Conservation (phyloP, 202 grass and related monocot genomes). For the Zoysia matrella region DNA sequence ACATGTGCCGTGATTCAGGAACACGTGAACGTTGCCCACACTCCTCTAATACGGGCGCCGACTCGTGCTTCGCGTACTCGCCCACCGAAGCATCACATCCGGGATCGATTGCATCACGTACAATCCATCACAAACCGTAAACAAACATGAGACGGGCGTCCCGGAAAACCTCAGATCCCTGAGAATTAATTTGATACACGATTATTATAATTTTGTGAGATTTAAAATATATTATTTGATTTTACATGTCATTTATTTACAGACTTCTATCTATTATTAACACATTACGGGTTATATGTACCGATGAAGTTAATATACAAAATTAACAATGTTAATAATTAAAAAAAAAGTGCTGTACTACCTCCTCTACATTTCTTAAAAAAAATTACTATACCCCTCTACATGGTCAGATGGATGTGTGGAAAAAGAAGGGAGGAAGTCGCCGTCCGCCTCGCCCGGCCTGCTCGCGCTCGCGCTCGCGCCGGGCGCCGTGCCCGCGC, state of each 20-base stretch:
- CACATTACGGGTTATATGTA: too few species aligned
- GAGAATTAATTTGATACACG: neutral
- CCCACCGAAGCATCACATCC: neutral
- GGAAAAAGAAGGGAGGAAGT: conserved; percentile 15
- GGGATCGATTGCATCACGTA: neutral
- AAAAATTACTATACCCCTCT: too few species aligned
- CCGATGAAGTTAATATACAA: too few species aligned
- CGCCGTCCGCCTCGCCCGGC: conserved; percentile 21
- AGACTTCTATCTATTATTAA: neutral
- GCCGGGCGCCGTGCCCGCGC: conserved; percentile 44
- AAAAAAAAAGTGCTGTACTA: too few species aligned
- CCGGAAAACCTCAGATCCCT: conserved; percentile 4
- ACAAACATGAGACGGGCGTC: neutral
- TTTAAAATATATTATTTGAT: too few species aligned
- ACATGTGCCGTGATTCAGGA: neutral
- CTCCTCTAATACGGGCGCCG: neutral
- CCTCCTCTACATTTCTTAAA: too few species aligned
- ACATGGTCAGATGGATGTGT: neutral
- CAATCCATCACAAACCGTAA: neutral
- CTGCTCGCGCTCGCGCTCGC: neutral
- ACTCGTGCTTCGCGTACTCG: neutral
- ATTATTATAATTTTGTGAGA: neutral
- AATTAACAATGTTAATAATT: too few species aligned
- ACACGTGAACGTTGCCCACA: neutral
- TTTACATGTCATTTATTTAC: neutral